Evolutionary conservation across 441 rosid genomes (phyloP).

Genomic region (Populus hybrid): DNA sequence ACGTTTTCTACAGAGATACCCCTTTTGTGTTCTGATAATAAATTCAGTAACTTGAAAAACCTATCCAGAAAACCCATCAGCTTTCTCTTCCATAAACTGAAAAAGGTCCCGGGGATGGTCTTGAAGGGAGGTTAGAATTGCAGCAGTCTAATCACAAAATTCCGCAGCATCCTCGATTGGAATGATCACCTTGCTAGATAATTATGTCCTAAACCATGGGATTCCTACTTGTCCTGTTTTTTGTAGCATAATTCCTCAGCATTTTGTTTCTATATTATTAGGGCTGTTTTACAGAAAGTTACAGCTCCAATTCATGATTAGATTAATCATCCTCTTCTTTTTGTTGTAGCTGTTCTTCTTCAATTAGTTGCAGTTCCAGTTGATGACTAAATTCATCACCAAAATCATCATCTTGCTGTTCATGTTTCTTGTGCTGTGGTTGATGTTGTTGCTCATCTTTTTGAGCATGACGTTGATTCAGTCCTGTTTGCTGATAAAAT

Average conservation of each 20-base stretch:
- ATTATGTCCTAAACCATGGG: not conserved
- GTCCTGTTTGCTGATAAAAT: slow-evolving; percentile 44
- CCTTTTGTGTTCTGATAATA: not conserved
- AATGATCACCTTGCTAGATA: not conserved
- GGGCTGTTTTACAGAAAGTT: slow-evolving; percentile 17
- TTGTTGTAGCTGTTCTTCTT: slow-evolving; percentile 9
- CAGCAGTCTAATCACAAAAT: not conserved
- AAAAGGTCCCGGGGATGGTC: not conserved
- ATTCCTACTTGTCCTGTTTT: not conserved
- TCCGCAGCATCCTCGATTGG: not conserved
- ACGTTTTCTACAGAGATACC: not conserved
- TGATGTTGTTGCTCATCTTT: slow-evolving; percentile 12
- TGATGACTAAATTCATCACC: slow-evolving; percentile 36
- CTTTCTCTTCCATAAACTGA: not conserved
- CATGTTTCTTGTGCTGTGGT: slow-evolving; percentile 5
- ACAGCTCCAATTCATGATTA: slow-evolving; percentile 30
- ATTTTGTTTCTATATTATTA: not conserved
- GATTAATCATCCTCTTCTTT: slow-evolving; percentile 28
- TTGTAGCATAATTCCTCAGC: not conserved
- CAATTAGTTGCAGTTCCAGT: slow-evolving; percentile 37
- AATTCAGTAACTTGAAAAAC: not conserved
- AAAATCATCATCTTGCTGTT: slow-evolving; percentile 20
- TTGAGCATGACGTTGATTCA: slow-evolving; percentile 20
- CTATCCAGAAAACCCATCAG: not conserved
- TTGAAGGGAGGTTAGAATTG: not conserved